These are phyloP conservation scores for Botrytis cinerea DNA, from an alignment of 2,329 filamentous ascomycete species.

Conservation along the genomic window DNA sequence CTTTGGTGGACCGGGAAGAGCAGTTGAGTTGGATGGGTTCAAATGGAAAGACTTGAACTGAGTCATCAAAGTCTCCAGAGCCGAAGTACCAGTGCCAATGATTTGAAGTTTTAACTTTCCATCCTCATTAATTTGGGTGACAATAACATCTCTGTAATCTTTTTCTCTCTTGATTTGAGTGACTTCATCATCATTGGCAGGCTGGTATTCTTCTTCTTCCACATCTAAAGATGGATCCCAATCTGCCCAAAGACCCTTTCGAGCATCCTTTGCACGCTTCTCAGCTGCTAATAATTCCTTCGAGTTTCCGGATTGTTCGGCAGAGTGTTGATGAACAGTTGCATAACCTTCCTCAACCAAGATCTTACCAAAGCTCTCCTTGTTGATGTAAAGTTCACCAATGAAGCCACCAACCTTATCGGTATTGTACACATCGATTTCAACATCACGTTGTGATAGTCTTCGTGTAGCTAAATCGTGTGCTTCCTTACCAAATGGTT, in stretches of 20 bases:
- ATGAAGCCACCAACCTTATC: constrained; percentile 99
- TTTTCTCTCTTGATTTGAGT: constrained; percentile 63
- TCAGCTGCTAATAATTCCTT: constrained; percentile 86
- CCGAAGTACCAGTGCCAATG: constrained; percentile 80
- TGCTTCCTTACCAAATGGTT: constrained; percentile 94
- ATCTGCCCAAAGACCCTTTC: constrained; percentile 88
- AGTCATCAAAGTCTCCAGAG: constrained; percentile 84
- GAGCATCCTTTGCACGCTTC: constrained; percentile 81
- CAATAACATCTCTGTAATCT: constrained; percentile 91
- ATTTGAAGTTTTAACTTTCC: constrained; percentile 89
- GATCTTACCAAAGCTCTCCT: constrained; percentile 92
- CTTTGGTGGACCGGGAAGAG: constrained; percentile 77
- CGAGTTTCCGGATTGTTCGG: constrained; percentile 90
- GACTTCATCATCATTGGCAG: constrained; percentile 54
- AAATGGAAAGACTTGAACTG: constrained; percentile 90
- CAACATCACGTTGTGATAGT: constrained; percentile 91
- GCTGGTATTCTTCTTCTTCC: constrained; percentile 56
- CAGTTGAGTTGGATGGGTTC: constrained; percentile 75
- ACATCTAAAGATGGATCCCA: constrained; percentile 89
- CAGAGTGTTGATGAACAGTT: constrained; percentile 89
- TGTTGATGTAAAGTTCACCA: constrained; percentile 87
- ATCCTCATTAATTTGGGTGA: constrained; percentile 84
- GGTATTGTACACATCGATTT: constrained; percentile 90
- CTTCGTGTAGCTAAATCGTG: constrained; percentile 86
- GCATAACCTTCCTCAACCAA: constrained; percentile 93